Conservation (phyloP, 768 basidiomycete genomes). For the Guyanaporus albipodus region DNA sequence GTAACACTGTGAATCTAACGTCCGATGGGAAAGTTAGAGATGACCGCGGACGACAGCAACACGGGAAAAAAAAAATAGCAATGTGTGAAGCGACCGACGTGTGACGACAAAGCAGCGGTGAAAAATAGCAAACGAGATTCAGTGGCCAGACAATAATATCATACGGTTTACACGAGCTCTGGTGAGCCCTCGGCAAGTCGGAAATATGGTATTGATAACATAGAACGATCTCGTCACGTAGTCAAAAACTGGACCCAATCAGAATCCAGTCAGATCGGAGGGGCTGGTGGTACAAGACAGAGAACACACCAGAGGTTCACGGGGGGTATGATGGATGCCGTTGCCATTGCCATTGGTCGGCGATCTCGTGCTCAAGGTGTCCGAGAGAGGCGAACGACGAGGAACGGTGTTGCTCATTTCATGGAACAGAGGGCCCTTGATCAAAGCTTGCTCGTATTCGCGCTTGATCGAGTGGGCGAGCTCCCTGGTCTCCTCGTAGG, state of each 20-base stretch:
- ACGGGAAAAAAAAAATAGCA: conserved; percentile 22
- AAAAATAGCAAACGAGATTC: conserved; percentile 11
- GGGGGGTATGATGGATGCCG: conserved; percentile 13
- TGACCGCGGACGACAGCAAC: not conserved
- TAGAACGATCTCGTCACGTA: conserved; percentile 11
- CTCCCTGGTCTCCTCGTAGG: conserved; percentile 83
- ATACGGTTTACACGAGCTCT: conserved; percentile 21
- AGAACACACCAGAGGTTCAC: conserved; percentile 17
- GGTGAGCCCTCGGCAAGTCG: conserved; percentile 6
- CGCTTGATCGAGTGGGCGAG: conserved; percentile 63
- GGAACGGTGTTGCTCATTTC: conserved; percentile 39
- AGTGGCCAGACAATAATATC: conserved; percentile 22
- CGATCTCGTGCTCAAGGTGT: conserved; percentile 10
- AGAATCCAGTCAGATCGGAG: conserved; percentile 13
- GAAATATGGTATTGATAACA: conserved; percentile 29
- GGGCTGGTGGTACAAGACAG: too few relatives aligned
- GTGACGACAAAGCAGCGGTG: conserved; percentile 4
- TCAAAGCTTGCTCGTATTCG: conserved; percentile 41
- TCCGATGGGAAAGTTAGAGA: conserved; percentile 4
- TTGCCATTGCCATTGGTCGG: conserved; percentile 19
- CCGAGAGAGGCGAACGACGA: conserved; percentile 21
- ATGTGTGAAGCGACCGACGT: conserved; percentile 10
- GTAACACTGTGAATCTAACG: conserved; percentile 12
- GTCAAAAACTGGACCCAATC: conserved; percentile 23
- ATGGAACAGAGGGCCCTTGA: conserved; percentile 36